Evolutionary conservation across 306 rosid species (phyloP).

Genomic region (Delonix regia): DNA sequence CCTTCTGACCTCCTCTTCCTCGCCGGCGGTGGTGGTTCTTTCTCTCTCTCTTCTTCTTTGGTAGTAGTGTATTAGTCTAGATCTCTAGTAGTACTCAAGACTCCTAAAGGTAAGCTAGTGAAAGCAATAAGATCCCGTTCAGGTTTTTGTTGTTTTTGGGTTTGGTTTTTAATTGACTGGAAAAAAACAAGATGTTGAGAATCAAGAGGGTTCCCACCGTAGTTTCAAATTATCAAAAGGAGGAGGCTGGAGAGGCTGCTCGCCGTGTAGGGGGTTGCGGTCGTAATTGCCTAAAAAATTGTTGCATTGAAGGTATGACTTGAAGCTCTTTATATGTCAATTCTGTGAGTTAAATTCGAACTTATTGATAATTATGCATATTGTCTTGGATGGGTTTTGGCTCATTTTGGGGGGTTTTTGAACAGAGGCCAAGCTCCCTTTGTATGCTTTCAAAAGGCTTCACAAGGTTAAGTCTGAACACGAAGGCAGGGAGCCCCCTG

Average conservation of each 20-base stretch:
- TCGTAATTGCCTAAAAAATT: slow-evolving; percentile 73
- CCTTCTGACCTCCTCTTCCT: slow-evolving; percentile 99
- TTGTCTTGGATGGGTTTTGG: slow-evolving; percentile 4
- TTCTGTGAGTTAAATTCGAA: slow-evolving; percentile 19
- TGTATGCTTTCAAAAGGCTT: slow-evolving; percentile 65
- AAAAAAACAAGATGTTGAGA: slow-evolving; percentile 55
- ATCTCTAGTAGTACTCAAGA: not conserved
- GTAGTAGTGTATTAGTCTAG: slow-evolving; percentile 21
- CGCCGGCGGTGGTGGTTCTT: slow-evolving; percentile 90
- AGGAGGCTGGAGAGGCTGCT: slow-evolving; percentile 59
- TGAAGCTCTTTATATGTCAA: not conserved
- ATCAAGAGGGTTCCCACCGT: slow-evolving; percentile 95
- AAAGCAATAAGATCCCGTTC: slow-evolving; percentile 27
- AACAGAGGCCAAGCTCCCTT: slow-evolving; percentile 84
- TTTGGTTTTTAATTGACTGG: slow-evolving; percentile 7
- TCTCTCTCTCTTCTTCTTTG: slow-evolving; percentile 11
- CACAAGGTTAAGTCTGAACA: slow-evolving; percentile 35
- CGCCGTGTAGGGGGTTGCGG: slow-evolving; percentile 77
- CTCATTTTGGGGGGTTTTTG: slow-evolving; percentile 50
- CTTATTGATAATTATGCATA: slow-evolving; percentile 10
- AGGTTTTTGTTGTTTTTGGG: not conserved
- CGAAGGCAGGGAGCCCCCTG: slow-evolving; percentile 58
- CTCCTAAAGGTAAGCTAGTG: not conserved
- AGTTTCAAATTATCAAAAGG: slow-evolving; percentile 92
- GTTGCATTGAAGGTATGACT: slow-evolving; percentile 81